Conservation (phyloP, 2,329 filamentous ascomycete genomes). For the Balansia obtecta region DNA sequence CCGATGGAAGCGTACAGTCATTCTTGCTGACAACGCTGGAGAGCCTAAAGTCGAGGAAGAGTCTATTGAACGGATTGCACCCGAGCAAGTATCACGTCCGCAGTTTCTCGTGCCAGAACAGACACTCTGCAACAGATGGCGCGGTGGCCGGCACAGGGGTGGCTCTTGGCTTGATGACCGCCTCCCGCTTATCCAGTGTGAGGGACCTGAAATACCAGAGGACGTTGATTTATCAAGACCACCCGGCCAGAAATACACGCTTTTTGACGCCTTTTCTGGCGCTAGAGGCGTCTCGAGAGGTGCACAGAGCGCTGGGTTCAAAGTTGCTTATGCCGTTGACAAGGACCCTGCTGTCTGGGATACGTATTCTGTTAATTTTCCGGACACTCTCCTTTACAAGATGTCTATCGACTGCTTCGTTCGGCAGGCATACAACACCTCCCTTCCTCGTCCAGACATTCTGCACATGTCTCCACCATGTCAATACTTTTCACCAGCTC, state of each 20-base stretch:
- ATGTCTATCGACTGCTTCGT: slow-evolving; percentile 39
- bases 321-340: slow-evolving; percentile 52
- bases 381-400: slow-evolving; percentile 32
- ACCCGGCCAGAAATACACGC: slow-evolving; percentile 42
- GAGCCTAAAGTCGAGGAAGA: slow-evolving; percentile 22
- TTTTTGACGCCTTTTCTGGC: slow-evolving; percentile 62
- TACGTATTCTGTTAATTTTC: slow-evolving; percentile 50
- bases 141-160: slow-evolving; percentile 16
- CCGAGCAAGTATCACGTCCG: slow-evolving; percentile 17
- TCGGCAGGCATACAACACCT: slow-evolving; percentile 11
- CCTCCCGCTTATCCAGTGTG: neutral
- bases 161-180: slow-evolving; percentile 16
- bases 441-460: slow-evolving; percentile 44
- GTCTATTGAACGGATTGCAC: slow-evolving; percentile 19
- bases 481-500: slow-evolving; percentile 60
- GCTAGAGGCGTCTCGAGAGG: slow-evolving; percentile 60
- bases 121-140: slow-evolving; percentile 21
- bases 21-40: slow-evolving; percentile 13
- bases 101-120: slow-evolving; percentile 20
- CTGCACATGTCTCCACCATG: slow-evolving; percentile 69
- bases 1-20: slow-evolving; percentile 32
- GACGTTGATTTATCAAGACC: neutral
- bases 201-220: neutral
- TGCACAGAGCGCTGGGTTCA: slow-evolving; percentile 43
- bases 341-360: slow-evolving; percentile 39